Evolutionary conservation across 306 rosid species (phyloP), one percentile per base, ranked within the genome.

Genomic region (Vigna angularis): DNA sequence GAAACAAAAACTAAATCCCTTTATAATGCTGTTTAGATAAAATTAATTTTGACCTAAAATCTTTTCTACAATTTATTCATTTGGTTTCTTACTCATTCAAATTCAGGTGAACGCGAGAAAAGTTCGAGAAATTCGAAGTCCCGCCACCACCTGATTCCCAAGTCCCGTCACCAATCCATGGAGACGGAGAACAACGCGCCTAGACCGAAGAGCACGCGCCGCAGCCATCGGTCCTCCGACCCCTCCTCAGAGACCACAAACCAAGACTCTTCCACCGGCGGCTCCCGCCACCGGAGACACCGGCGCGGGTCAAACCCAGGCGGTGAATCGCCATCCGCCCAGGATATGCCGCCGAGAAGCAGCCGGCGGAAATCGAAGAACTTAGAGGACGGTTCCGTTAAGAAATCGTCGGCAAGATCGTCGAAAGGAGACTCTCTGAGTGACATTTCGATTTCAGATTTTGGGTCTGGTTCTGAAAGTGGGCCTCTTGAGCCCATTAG

Each of bases 391-490:
- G 89, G 90, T 3, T 90, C 91, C 0, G 70, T 73, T 6, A 76
- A 38, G 51, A 85, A 91, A 20, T 51, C 86, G 1, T 66, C 83
- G 3, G 62, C 80, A 36, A 84, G 89, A 28, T 59, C 83, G 0
- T 89, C 96, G 0, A 88, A 85, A 65, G 93, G 84, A 15, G 71
- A 73, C 66, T 88, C 98, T 0, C 61, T 88, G 53, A 73, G 91
- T 13, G 93, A 90, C 64, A 83, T 85, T 40, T 81, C 85, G 16
- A 7, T 86, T 7, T 30, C 79, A 1, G 91, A 74, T 51, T 78
- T 66, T 9, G 83, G 47, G 10, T 66, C 83, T 1, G 28, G 40
- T 6, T 2, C 30, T 2, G 76, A 70, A n/a, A 36, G 0, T 9
- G 30, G 38, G 0, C 36, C 15, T 3, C 42, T 6, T 0, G 10